Base-by-base conservation (phyloP, 139 green algal species). In the Cymbomonas tetramitiformis region DNA sequence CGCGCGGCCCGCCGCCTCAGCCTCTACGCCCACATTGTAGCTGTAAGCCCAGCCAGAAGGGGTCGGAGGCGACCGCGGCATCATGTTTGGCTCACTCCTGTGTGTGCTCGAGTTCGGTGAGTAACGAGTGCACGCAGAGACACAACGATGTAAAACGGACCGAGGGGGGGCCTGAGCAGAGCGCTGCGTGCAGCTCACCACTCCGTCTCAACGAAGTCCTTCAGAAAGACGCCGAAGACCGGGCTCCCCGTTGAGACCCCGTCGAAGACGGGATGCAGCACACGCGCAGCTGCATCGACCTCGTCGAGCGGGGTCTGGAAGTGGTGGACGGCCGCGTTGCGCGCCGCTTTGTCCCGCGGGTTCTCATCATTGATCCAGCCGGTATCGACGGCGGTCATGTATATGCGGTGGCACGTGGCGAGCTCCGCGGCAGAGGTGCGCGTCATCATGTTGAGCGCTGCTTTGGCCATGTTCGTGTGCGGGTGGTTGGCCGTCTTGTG, bases 291-390 rank as follows among this genome's bases (percentile, higher is more conserved):
- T 6, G 48, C 48, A 26, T 56, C 48, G 8, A 41, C 48, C 18
- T 56, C 48, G 24, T 56, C 48, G 8, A 56, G 36, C 9, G 48
- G 48, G 6, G 48, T 56, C 48, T 56, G 48, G 48, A 56, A 56
- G 48, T 41, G 21, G 9, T 7, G 21, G 6, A 8, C 48, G 26
- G 7, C 21, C 7, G 48, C 48, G 5, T 15, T 56, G 8, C 48
- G 21, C 48, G 48, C 48, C 7, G 48, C 48, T 26, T 8, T 46
- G 6, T 23, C 12, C 7, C 7, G 5, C 6, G 48, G 48, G 48
- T 56, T 56, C 48, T 56, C 48, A 28, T 56, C 48, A 28, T 56
- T 56, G 48, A 56, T 56, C 48, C 48, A 56, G 6, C 48, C 48
- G 7, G 48, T 56, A 46, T 56, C 48, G 21, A 56, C 48, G 7